Evolutionary conservation across 768 basidiomycete genomes (phyloP).

Genomic region (Hirschioporus abietinus): DNA sequence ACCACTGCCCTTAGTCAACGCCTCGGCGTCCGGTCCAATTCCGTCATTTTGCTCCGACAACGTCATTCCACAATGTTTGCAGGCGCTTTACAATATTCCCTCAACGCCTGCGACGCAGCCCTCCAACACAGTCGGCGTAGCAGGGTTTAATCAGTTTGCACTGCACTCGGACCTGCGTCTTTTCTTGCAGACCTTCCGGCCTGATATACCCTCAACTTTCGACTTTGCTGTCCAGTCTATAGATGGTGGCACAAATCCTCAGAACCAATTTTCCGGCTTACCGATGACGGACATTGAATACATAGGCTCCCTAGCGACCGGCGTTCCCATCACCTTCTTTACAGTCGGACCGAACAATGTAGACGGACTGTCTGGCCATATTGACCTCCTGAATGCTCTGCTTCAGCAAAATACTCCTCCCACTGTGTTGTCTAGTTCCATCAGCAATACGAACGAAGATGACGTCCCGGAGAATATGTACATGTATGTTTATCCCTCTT

Average conservation of each 20-base stretch:
- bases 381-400: slow-evolving; percentile 15
- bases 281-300: slow-evolving; percentile 19
- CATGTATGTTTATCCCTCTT: background rate
- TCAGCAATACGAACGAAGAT: background rate
- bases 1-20: background rate
- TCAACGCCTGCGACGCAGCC: slow-evolving; percentile 13
- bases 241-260: slow-evolving; percentile 18
- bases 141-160: slow-evolving; percentile 18
- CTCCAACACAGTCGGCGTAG: slow-evolving; percentile 18
- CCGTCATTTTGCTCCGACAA: slow-evolving; percentile 8
- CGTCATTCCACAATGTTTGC: slow-evolving; percentile 21
- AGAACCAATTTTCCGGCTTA: slow-evolving; percentile 1
- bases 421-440: slow-evolving; percentile 13
- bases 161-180: background rate
- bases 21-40: background rate
- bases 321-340: slow-evolving; percentile 13
- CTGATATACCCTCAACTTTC: slow-evolving; percentile 12
- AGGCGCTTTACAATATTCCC: slow-evolving; percentile 20
- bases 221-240: slow-evolving; percentile 12
- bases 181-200: slow-evolving; percentile 9
- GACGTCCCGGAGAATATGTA: background rate
- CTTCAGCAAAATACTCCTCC: slow-evolving; percentile 12
- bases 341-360: slow-evolving; percentile 12
- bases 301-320: slow-evolving; percentile 15
- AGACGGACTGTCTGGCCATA: slow-evolving; percentile 14